A percentile compares a stretch with the other conserved stretches of the same genome.
Evolutionary conservation across 352 stramenopile genomes (phyloP).

Genomic region (Phytophthora sansomeana): DNA sequence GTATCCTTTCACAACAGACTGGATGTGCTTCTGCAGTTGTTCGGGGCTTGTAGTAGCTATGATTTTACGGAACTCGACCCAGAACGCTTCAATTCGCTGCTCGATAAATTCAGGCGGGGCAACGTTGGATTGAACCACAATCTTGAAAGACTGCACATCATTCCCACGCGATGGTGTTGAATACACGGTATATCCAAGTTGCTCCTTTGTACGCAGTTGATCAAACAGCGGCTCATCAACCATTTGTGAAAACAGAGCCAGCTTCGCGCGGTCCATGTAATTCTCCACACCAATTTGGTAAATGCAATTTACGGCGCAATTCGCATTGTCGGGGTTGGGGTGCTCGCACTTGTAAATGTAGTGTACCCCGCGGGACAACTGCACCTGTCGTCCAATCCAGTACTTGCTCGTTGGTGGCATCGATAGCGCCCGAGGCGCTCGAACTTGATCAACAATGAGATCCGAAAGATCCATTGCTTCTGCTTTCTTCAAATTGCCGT

Average conservation of each 20-base stretch:
- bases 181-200: slow-evolving; percentile 79
- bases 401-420: slow-evolving; percentile 39
- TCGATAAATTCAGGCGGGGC: slow-evolving; percentile 70
- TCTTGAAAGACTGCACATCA: slow-evolving; percentile 68
- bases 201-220: slow-evolving; percentile 69
- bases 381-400: slow-evolving; percentile 39
- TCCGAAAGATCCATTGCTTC: slow-evolving; percentile 33
- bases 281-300: slow-evolving; percentile 66
- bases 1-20: slow-evolving; percentile 70
- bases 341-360: slow-evolving; percentile 41
- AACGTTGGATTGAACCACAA: slow-evolving; percentile 85
- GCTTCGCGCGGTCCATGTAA: slow-evolving; percentile 43
- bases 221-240: slow-evolving; percentile 71
- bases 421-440: slow-evolving; percentile 12
- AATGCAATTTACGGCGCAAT: slow-evolving; percentile 58
- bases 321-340: slow-evolving; percentile 63
- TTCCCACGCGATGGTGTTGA: slow-evolving; percentile 53
- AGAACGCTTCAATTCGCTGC: slow-evolving; percentile 75
- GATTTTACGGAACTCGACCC: slow-evolving; percentile 42
- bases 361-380: slow-evolving; percentile 34
- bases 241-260: slow-evolving; percentile 68
- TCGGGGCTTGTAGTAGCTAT: slow-evolving; percentile 39
- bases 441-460: slow-evolving; percentile 38
- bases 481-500: slow-evolving; percentile 56
- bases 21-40: slow-evolving; percentile 61